Percentiles rank a stretch among this genome's conserved stretches.
Evolutionary conservation across 306 rosid species (phyloP).

Genomic region (Luffa aegyptiaca): DNA sequence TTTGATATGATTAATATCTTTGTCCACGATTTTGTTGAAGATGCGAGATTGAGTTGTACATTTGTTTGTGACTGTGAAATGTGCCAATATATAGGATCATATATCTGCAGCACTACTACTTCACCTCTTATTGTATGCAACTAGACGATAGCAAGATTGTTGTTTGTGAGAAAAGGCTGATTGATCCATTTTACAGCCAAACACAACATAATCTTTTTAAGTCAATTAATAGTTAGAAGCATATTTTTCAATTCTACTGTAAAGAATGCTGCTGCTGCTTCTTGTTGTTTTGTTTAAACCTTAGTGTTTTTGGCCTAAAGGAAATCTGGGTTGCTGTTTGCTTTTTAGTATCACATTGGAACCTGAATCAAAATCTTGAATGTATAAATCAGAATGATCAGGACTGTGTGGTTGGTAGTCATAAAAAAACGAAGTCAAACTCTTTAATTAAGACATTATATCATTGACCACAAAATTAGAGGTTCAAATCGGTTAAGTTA

Average conservation of each 20-base stretch:
- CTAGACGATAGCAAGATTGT: slow-evolving; percentile 2
- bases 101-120: slow-evolving; percentile 6
- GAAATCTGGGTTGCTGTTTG: background rate
- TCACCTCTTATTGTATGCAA: background rate
- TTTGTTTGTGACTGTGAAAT: background rate
- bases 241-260: slow-evolving; percentile 22
- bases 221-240: slow-evolving; percentile 18
- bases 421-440: background rate
- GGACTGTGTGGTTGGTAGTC: background rate
- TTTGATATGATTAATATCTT: background rate
- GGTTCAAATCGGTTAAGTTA: too few relatives aligned
- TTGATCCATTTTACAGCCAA: slow-evolving; percentile 32
- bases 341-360: background rate
- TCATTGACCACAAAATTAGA: too few relatives aligned
- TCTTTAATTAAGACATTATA: too few relatives aligned
- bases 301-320: slow-evolving; percentile 17
- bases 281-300: slow-evolving; percentile 3
- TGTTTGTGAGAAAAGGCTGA: slow-evolving; percentile 23
- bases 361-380: background rate
- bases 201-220: slow-evolving; percentile 20
- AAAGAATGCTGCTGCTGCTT: slow-evolving; percentile 12
- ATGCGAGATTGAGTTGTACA: background rate
- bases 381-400: background rate
- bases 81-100: slow-evolving; percentile 11
- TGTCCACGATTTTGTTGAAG: background rate